Conservation (phyloP, 257 asterid species). For the Jacaranda mimosifolia region DNA sequence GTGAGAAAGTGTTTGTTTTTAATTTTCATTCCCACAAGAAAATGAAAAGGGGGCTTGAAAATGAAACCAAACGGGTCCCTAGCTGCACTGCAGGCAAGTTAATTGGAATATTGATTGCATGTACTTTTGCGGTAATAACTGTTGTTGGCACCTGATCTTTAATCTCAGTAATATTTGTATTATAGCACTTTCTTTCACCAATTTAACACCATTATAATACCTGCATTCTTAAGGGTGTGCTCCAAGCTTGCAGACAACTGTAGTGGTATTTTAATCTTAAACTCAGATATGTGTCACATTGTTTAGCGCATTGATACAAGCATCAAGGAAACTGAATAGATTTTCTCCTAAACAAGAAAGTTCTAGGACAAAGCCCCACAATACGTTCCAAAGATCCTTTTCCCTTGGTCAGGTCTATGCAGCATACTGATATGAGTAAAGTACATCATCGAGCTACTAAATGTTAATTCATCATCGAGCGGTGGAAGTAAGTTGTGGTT, state of each 20-base stretch:
- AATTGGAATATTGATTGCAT: neutral
- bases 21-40: too few relatives aligned
- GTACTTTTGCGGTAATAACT: neutral
- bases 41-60: too few relatives aligned
- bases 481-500: too few relatives aligned
- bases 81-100: conserved; percentile 12
- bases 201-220: neutral
- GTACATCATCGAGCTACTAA: neutral
- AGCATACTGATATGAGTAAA: neutral
- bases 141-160: neutral
- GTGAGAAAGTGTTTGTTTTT: too few relatives aligned
- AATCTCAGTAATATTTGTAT: neutral
- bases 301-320: neutral
- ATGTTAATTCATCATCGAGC: neutral
- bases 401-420: too few relatives aligned
- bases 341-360: neutral
- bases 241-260: conserved; percentile 1
- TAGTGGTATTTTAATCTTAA: neutral
- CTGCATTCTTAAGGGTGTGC: neutral
- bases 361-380: neutral
- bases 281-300: neutral
- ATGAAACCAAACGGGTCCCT: too few relatives aligned
- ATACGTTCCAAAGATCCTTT: neutral
- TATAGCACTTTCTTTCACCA: neutral
- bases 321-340: neutral